These are phyloP conservation scores for Yamadazyma phyllophila DNA, from an alignment of 805 yeast genomes.

Conservation along the genomic window DNA sequence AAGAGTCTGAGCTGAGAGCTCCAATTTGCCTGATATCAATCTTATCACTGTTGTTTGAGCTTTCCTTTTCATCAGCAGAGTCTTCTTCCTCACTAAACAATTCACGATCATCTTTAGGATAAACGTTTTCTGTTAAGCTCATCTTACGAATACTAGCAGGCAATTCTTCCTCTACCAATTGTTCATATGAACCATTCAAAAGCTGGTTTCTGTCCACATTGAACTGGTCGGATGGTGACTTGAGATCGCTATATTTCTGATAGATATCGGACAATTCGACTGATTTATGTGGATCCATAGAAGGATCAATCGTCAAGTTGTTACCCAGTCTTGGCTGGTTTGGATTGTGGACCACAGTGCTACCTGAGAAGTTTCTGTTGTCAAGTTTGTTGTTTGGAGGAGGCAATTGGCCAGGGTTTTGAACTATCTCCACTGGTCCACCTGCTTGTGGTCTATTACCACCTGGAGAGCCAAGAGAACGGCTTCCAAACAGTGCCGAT, in stretches of 20 bases:
- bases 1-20: background rate
- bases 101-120: constrained; percentile 38
- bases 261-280: constrained; percentile 43
- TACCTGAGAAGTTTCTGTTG: constrained; percentile 12
- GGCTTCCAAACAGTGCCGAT: background rate
- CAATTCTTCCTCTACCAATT: constrained; percentile 32
- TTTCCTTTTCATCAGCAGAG: constrained; percentile 18
- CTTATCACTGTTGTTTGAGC: constrained; percentile 14
- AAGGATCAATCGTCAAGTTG: constrained; percentile 11
- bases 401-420: background rate
- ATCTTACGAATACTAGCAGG: constrained; percentile 31
- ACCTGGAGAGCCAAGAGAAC: too few relatives aligned
- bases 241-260: constrained; percentile 39
- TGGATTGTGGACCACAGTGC: constrained; percentile 13
- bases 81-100: constrained; percentile 34
- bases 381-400: constrained; percentile 3
- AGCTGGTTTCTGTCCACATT: constrained; percentile 31
- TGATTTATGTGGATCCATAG: constrained; percentile 26
- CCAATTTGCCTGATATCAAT: constrained; percentile 23
- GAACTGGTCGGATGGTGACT: constrained; percentile 41
- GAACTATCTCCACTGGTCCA: background rate
- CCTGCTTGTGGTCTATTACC: background rate
- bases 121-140: constrained; percentile 26
- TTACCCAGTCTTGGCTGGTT: constrained; percentile 1
- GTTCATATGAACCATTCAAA: constrained; percentile 37